Conservation (phyloP, 495 filamentous ascomycete genomes). For the Echria macrotheca region DNA sequence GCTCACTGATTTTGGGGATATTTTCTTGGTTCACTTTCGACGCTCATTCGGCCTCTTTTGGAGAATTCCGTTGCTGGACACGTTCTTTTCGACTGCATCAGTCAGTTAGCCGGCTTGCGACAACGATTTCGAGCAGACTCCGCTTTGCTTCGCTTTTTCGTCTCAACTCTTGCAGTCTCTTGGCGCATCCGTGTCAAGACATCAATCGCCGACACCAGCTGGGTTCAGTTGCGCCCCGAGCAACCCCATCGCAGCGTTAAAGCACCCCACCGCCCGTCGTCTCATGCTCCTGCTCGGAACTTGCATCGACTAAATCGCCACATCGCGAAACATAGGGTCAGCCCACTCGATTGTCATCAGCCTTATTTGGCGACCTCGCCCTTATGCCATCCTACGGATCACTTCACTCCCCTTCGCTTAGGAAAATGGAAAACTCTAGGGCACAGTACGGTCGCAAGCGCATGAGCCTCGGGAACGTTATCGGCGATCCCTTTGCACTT, state of each 20-base stretch:
- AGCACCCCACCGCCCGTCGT: constrained; percentile 2
- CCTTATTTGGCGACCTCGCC: constrained; percentile 18
- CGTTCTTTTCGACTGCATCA: constrained; percentile 7
- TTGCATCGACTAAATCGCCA: constrained; percentile 28
- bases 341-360: constrained; percentile 5
- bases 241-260: constrained; percentile 6
- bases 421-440: constrained; percentile 69
- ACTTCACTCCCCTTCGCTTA: constrained; percentile 65
- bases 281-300: constrained; percentile 14
- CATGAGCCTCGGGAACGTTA: constrained; percentile 77
- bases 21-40: background rate
- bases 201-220: background rate
- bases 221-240: constrained; percentile 11
- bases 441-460: constrained; percentile 52
- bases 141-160: background rate
- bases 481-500: constrained; percentile 94
- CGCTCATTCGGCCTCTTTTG: constrained; percentile 3
- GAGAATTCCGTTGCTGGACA: constrained; percentile 13
- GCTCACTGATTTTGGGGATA: background rate
- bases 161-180: too few relatives aligned
- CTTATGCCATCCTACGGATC: constrained; percentile 72
- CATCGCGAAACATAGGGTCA: constrained; percentile 11
- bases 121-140: background rate
- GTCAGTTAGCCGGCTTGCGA: constrained; percentile 6
- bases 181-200: constrained; percentile 1